Evolutionary conservation across 1,284 basidiomycete genomes (phyloP), one percentile per base, ranked within the genome.

Genomic region (Irpex sp.): DNA sequence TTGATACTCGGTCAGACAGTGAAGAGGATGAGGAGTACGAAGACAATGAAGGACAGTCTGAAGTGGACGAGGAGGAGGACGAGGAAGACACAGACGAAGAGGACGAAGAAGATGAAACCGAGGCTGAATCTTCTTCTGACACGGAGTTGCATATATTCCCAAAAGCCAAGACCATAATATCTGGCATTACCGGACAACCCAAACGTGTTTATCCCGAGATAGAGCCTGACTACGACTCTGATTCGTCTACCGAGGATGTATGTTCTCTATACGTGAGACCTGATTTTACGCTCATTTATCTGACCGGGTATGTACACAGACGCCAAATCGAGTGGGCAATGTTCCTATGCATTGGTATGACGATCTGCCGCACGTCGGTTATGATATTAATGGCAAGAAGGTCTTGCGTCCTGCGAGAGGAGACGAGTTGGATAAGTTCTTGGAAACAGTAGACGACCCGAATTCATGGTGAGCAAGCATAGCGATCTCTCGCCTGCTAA

Each of bases 341-440:
- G 84, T 99, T 61, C 97, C 97, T 54, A 90, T 94, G 81, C 95
- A 98, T 74, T 99, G 97, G 95, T 99, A 99, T 78, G 97, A 99
- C 75, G 97, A 99, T 79, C 81, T 99, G 68, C 97, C 97, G n/a
- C 97, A 99, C 79, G 88, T 99, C 72, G 97, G 97, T 56, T 99
- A 99, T 79, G 88, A 95, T 76, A 90, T 99, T 73, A 87, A 97
- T 74, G 97, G 97, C 57, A 95, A 93, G 78, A 93, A 93, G 76
- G 90, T 99, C 65, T 84, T 98, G 70, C 90, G 95, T 66, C 96
- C 97, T 13, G 97, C 95, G 56, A 89, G 90, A 71, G 95, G 95
- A 60, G 97, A 99, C 73, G 97, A 98, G 77, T 81, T 99, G 59
- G 97, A 99, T 79, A 97, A 94, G 76, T 99, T 99, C 82, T 79